phyloP scores from a whole-genome alignment of 257 asterid species.

The Fraxinus quadrangulata region DNA sequence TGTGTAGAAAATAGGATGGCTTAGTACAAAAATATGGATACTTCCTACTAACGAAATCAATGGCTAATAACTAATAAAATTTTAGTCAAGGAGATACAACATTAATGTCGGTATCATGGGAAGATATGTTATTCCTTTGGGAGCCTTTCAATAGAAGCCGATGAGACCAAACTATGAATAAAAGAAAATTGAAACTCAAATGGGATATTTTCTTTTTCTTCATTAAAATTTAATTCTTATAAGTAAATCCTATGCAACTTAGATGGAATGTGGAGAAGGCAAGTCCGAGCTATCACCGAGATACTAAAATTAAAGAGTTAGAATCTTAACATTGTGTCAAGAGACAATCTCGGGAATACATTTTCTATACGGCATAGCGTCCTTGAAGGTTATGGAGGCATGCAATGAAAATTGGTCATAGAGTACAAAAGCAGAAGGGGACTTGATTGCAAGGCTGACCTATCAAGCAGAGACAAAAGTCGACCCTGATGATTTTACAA shows the following conservation, averaged over 20 bases:
- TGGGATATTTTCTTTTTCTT: neutral
- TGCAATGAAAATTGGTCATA: neutral
- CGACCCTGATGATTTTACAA: neutral
- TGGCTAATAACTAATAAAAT: neutral
- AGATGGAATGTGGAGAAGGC: too few relatives aligned
- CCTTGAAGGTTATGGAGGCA: neutral
- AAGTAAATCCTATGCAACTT: neutral
- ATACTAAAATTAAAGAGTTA: too few relatives aligned
- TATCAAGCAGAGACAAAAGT: neutral
- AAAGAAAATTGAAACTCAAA: neutral
- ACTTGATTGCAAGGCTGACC: neutral
- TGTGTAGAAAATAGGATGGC: too few relatives aligned
- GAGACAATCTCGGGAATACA: too few relatives aligned
- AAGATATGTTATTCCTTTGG: neutral
- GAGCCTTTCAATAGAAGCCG: neutral
- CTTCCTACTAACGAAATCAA: neutral
- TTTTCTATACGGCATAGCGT: neutral
- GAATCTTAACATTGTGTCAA: too few relatives aligned
- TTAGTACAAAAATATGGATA: too few relatives aligned
- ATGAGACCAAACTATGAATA: too few relatives aligned
- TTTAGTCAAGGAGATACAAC: neutral
- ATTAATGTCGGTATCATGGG: neutral
- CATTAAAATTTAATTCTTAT: too few relatives aligned
- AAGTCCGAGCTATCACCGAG: too few relatives aligned
- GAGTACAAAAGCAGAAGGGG: neutral